Base-by-base conservation (phyloP, 2,329 filamentous ascomycete genomes). In the Cladosporium sp. region DNA sequence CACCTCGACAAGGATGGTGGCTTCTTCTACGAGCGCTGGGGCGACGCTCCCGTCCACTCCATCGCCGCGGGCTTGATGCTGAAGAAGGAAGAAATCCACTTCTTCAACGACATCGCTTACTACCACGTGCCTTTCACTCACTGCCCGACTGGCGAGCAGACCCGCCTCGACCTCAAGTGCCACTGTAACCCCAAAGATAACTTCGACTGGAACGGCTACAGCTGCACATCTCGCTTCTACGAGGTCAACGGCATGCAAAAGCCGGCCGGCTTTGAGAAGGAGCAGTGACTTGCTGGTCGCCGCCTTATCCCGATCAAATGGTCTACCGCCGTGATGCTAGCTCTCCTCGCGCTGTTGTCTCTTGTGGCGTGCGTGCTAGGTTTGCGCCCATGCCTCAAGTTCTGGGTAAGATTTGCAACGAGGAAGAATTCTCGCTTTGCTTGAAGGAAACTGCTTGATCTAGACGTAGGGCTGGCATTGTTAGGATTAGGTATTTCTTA, bases 191-290 rank as follows among this genome's bases (percentile, higher is more conserved):
- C 95, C 8, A 89, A 90, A 75, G 92, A 98, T 67, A 99, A 99
- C 83, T 99, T 99, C 84, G 95, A 99, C 81, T 99, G 96, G 96
- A 97, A 97, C 80, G 91, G 92, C 62, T 98, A 97, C 79, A 97
- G 92, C 78, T 98, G 93, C 83, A 97, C 94, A 62, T 87, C 91
- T 38, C 88, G 90, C 73, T 99, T 86, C 83, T 98, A 91, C 77
- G 91, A 97, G 55, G 79, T 93, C 74, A 96, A 93, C 79, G 86
- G 88, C 65, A 80, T 94, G 78, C 80, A 89, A 68, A 96, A 95
- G 82, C 95, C 95, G 15, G 87, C 89, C 72, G 95, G 94, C 69
- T 97, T 91, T 80, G 89, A 96, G 77, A 86, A 76, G 69, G 71
- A 77, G 65, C 74, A 75, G 67, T 77, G 74, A 77, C 74, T 72